phyloP scores from a whole-genome alignment of 331 rosid species.

The Dryas integrifolia region DNA sequence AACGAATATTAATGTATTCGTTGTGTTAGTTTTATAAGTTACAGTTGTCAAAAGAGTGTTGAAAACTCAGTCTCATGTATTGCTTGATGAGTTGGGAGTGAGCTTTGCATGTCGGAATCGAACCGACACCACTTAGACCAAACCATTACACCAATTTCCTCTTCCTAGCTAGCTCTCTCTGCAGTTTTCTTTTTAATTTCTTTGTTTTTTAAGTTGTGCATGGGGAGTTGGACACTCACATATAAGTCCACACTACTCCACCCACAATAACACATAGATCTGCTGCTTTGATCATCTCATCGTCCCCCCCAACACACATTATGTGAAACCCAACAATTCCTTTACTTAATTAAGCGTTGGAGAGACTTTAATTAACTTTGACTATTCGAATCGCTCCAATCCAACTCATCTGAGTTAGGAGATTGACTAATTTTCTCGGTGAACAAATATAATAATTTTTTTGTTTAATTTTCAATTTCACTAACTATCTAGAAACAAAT shows the following conservation, averaged over 20 bases:
- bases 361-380: no score
- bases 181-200: neutral
- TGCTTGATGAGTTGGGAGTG: slow-evolving; percentile 5
- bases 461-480: neutral
- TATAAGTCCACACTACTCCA: neutral
- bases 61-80: neutral
- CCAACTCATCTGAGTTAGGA: neutral
- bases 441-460: neutral
- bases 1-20: no score
- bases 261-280: slow-evolving; percentile 9
- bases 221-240: slow-evolving; percentile 26
- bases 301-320: neutral
- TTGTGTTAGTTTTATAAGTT: no score
- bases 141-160: slow-evolving; percentile 1
- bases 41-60: no score
- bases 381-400: neutral
- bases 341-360: no score
- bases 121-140: slow-evolving; percentile 31
- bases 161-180: neutral
- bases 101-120: slow-evolving; percentile 38
- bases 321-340: neutral
- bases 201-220: neutral
- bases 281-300: slow-evolving; percentile 15
- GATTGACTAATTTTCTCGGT: neutral
- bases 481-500: neutral